A percentile compares a stretch with the other conserved stretches of the same genome.
These are phyloP conservation scores for Tarenaya hassleriana DNA, from an alignment of 345 rosid genomes.

Conservation along the genomic window DNA sequence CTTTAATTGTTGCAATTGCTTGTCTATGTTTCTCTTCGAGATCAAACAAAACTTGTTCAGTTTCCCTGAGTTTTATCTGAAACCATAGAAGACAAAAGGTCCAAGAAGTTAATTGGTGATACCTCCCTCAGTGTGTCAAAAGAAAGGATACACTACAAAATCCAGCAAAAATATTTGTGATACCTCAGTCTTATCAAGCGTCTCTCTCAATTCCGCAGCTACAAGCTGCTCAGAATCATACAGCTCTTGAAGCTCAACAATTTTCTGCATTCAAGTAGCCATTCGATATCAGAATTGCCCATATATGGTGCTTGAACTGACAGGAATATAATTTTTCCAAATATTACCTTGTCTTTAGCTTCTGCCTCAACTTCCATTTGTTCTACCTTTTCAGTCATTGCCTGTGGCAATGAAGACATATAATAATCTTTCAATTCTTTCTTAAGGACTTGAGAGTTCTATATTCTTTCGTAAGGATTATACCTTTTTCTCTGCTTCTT, in stretches of 20 bases:
- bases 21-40: constrained; percentile 91
- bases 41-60: constrained; percentile 65
- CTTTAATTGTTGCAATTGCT: constrained; percentile 86
- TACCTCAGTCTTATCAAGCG: constrained; percentile 87
- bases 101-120: background rate
- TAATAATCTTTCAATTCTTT: constrained; percentile 15
- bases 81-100: constrained; percentile 21
- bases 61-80: constrained; percentile 78
- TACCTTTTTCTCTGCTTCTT: constrained; percentile 98
- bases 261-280: constrained; percentile 43
- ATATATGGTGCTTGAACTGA: constrained; percentile 6
- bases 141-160: constrained; percentile 9
- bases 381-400: constrained; percentile 96
- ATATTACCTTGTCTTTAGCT: constrained; percentile 70
- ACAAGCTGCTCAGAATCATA: constrained; percentile 66
- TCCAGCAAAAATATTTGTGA: constrained; percentile 2
- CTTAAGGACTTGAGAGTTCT: background rate
- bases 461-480: constrained; percentile 12
- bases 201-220: constrained; percentile 59
- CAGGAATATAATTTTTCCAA: background rate
- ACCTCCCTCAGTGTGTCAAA: background rate
- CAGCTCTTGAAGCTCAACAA: constrained; percentile 79
- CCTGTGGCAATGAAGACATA: constrained; percentile 39
- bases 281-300: constrained; percentile 8
- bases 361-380: constrained; percentile 79